Base-by-base conservation (phyloP, 1,139 yeast genomes). In the Candida smagusa region DNA sequence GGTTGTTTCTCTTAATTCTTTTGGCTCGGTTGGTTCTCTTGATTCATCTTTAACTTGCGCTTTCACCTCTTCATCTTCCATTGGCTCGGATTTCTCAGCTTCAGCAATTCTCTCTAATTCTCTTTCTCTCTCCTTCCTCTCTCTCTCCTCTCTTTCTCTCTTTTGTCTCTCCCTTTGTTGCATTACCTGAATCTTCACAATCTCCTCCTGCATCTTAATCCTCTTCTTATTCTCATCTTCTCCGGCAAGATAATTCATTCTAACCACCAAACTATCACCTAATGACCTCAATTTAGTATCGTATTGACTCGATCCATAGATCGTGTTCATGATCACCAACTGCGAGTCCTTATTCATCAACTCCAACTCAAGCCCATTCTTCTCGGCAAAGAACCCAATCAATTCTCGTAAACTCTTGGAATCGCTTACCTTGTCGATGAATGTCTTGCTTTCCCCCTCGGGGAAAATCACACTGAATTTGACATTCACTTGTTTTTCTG, bases 161-260 rank as follows among this genome's bases (percentile, higher is more conserved):
- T 39, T 44, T 11, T 40, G 41, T 30, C 45, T 34, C 19, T 41
- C 43, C 31, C 39, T 45, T 33, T 55, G 59, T 21, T 48, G 46
- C 27, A 48, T 39, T 34, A 58, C 37, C 39, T 59, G 62, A 22
- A 37, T 38, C 30, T 42, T 39, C n/a, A 49, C 50, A 5, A 50
- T 50, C n/a, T 48, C 50, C 26, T 55, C 45, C 35, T 59, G 63
- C 30, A 50, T 53, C 31, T 39, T 19, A 5, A 22, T 26, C 27
- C 46, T 38, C 36, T 28, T 35, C 22, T 31, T 26, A 22, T 40
- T 35, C 27, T 47, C 45, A n/a, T 35, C 44, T 22, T 42, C 41
- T 28, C 43, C 34, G 22, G 39, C 41, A 3, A 45, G 27, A 35
- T 50, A 52, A 22, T 38, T 50, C 42, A 62, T 43, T 31, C 67